Evolutionary conservation across 768 basidiomycete genomes (phyloP), one percentile per base, ranked within the genome.

Genomic region (Suillus spraguei): DNA sequence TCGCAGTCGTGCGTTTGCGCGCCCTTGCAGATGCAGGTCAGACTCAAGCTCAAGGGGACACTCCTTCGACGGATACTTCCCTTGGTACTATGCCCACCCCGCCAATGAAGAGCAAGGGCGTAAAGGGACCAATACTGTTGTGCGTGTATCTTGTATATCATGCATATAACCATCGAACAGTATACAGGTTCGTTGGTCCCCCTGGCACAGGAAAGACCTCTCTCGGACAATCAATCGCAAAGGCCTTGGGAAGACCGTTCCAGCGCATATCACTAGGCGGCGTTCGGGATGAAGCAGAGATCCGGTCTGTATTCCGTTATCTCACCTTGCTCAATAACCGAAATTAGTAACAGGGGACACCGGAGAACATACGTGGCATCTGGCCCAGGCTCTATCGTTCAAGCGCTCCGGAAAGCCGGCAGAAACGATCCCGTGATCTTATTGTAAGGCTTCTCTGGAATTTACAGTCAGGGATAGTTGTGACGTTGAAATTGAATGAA

Each of bases 121-220:
- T 89, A 49, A 89, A 90, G 72, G 88, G 91, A 3, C 88, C 91
- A 7, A 88, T 92, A 68, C 75, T 94, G n/a, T 67, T 90, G 86
- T 87, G 72, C 64, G 81, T 69, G 14, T 17, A 24, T 35, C 35
- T 59, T n/a, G 4, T 24, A 42, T 14, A 42, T 60, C 38, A 39
- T 22, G 32, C 0, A 1, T 2, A 39, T 38, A 14, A 24, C 8
- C 4, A 2, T 35, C 10, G 14, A 61, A 59, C 67, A 22, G 28
- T 33, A 64, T 66, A 9, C 68, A 89, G 91, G 68, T 91, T 95
- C 61, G 91, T 94, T 39, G 95, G 95, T 11, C 95, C 95, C 11
- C 95, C 95, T 0, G 95, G 95, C 3, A 91, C 89, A 0, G 95
- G 94, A 39, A 96, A 97, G 77, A 97, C 95, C 0, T 94, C 92